Percentiles rank a stretch among this genome's conserved stretches.
These are phyloP conservation scores for Schizophyllum amplum DNA, from an alignment of 1,284 basidiomycete genomes.

Conservation along the genomic window DNA sequence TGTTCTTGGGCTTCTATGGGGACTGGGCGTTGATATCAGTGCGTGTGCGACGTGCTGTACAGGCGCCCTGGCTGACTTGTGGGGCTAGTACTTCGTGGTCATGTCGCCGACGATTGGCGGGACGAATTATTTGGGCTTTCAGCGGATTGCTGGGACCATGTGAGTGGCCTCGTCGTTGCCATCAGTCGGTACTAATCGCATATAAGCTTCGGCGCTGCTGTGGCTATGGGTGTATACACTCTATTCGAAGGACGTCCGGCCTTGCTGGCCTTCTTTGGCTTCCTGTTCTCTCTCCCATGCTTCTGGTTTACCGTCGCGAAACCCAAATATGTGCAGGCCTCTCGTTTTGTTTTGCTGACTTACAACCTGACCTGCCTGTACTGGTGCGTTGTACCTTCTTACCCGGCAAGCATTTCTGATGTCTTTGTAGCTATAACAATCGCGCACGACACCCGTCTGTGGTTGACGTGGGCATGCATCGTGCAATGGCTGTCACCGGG, in stretches of 20 bases:
- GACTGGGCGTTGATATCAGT: constrained; percentile 95
- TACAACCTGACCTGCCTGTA: constrained; percentile 91
- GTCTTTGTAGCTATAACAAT: constrained; percentile 66
- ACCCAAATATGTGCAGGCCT: constrained; percentile 73
- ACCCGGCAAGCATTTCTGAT: background rate
- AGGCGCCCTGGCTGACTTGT: constrained; percentile 3
- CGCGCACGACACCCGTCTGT: constrained; percentile 67
- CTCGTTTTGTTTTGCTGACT: constrained; percentile 82
- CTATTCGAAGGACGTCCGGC: constrained; percentile 73
- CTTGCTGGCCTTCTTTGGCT: constrained; percentile 76
- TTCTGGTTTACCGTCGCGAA: constrained; percentile 85
- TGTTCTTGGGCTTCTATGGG: constrained; percentile 77
- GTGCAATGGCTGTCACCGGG: constrained; percentile 75
- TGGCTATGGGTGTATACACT: constrained; percentile 66
- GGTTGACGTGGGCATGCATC: constrained; percentile 64
- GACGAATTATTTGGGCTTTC: constrained; percentile 76
- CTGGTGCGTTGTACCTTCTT: constrained; percentile 56
- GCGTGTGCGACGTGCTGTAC: constrained; percentile 22
- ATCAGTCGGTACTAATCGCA: constrained; percentile 5
- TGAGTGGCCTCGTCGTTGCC: constrained; percentile 28
- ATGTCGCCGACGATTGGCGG: constrained; percentile 85
- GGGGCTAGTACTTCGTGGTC: constrained; percentile 71
- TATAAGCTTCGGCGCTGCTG: constrained; percentile 66
- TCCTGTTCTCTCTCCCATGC: constrained; percentile 88
- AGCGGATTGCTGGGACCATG: constrained; percentile 80